Conservation (phyloP, 73 alveolate species). For the Blepharisma japonicum region DNA sequence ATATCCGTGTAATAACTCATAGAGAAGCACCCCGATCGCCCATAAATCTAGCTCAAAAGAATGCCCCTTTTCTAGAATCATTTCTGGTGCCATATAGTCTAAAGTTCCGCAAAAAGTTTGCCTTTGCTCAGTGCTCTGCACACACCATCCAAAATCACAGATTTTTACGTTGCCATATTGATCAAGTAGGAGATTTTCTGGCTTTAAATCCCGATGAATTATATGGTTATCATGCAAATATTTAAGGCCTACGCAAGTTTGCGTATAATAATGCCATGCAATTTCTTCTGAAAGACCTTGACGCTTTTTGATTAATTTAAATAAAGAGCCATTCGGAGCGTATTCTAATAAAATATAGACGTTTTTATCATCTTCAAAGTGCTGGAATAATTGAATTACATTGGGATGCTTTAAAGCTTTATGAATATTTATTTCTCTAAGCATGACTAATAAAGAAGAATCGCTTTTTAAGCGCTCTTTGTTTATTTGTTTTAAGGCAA, state of each 20-base stretch:
- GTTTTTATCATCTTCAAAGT: conserved; percentile 48
- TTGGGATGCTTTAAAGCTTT: conserved; percentile 67
- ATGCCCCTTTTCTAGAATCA: conserved; percentile 60
- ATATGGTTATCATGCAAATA: conserved; percentile 57
- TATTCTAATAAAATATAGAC: conserved; percentile 78
- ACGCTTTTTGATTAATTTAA: conserved; percentile 50
- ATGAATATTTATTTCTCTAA: conserved; percentile 76
- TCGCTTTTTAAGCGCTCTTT: conserved; percentile 38
- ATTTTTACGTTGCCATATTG: conserved; percentile 66
- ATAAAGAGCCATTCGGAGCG: conserved; percentile 76
- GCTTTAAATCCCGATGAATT: conserved; percentile 79
- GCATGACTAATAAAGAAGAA: too few species aligned
- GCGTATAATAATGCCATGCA: conserved; percentile 61
- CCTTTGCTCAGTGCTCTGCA: conserved; percentile 53
- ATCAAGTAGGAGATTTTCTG: conserved; percentile 83
- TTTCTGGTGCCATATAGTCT: conserved; percentile 98
- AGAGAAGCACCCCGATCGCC: conserved; percentile 86
- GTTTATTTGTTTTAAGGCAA: conserved; percentile 73
- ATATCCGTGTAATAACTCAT: conserved; percentile 85
- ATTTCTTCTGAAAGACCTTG: conserved; percentile 60
- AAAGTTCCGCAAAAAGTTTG: conserved; percentile 92
- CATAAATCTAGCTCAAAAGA: conserved; percentile 84
- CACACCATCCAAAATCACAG: conserved; percentile 96
- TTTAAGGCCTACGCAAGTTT: conserved; percentile 57
- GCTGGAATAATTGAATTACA: conserved; percentile 52